Percentiles rank a stretch among this genome's conserved stretches.
These are phyloP conservation scores for Drechmeria coniospora DNA, from an alignment of 2,329 filamentous ascomycete species.

Conservation along the genomic window DNA sequence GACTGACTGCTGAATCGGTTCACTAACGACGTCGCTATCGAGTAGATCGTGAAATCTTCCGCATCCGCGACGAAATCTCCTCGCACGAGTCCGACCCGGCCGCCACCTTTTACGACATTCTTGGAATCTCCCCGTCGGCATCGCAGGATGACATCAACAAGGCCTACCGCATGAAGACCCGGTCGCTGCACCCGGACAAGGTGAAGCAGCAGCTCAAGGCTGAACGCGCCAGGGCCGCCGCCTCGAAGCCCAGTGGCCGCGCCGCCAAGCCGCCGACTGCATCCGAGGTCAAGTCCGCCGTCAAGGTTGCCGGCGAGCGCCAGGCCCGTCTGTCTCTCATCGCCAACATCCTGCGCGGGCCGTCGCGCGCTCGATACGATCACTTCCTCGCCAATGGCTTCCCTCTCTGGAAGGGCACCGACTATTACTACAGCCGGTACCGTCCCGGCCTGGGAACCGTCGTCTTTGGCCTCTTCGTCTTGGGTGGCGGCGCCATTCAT, in stretches of 20 bases:
- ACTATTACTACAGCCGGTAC: slow-evolving; percentile 95
- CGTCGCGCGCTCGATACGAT: slow-evolving; percentile 76
- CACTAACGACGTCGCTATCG: not conserved
- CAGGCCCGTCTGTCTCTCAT: slow-evolving; percentile 77
- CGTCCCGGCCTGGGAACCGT: slow-evolving; percentile 81
- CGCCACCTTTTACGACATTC: slow-evolving; percentile 87
- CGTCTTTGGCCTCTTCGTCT: slow-evolving; percentile 63
- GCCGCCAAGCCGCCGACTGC: slow-evolving; percentile 57
- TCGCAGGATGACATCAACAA: slow-evolving; percentile 82
- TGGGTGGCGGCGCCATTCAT: slow-evolving; percentile 72
- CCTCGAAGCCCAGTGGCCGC: slow-evolving; percentile 38
- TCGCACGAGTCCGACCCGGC: slow-evolving; percentile 61
- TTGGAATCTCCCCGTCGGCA: slow-evolving; percentile 59
- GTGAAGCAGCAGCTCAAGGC: slow-evolving; percentile 70
- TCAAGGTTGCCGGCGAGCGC: slow-evolving; percentile 68
- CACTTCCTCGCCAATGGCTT: slow-evolving; percentile 89
- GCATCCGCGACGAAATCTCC: slow-evolving; percentile 73
- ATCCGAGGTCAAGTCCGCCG: slow-evolving; percentile 59
- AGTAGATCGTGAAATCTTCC: slow-evolving; percentile 93
- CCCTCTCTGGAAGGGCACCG: slow-evolving; percentile 89
- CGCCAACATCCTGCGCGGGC: slow-evolving; percentile 68
- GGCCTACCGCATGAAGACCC: slow-evolving; percentile 79
- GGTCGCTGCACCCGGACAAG: slow-evolving; percentile 84
- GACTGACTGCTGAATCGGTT: not conserved
- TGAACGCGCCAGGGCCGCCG: slow-evolving; percentile 42